A percentile compares a stretch with the other conserved stretches of the same genome.
Conservation (phyloP, 116 monocot genomes). For the Phalaenopsis hybrid region DNA sequence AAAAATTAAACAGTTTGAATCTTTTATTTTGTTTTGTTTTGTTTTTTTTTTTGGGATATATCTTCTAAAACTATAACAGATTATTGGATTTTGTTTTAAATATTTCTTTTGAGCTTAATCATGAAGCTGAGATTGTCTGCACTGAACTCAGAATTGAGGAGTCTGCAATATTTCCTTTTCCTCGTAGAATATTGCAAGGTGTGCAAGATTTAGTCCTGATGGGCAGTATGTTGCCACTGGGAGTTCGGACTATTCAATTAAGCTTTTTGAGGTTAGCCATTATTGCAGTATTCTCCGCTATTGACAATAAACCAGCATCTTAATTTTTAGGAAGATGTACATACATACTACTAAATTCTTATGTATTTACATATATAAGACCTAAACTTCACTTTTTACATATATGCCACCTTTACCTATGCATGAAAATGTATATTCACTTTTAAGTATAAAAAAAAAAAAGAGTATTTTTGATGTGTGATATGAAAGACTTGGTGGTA, state of each 20-base stretch:
- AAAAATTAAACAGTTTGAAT: not conserved
- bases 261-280: slow-evolving; percentile 72
- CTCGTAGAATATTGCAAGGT: slow-evolving; percentile 73
- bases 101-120: not conserved
- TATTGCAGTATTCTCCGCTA: not conserved
- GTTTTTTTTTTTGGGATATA: no score
- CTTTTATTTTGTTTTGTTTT: no score
- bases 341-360: no score
- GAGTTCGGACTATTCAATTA: slow-evolving; percentile 82
- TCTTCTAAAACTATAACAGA: no score
- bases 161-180: not conserved
- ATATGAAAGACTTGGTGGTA: no score
- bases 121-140: not conserved
- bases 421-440: no score
- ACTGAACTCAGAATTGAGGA: not conserved
- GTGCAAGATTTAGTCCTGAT: slow-evolving; percentile 87
- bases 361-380: no score
- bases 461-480: no score
- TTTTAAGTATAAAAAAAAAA: no score
- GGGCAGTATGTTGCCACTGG: slow-evolving; percentile 84
- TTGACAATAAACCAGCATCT: slow-evolving; percentile 3
- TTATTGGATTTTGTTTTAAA: no score
- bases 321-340: not conserved
- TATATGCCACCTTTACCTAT: no score
- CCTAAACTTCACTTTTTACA: no score